A percentile compares a stretch with the other conserved stretches of the same genome.
Evolutionary conservation across 2,329 filamentous ascomycete species (phyloP).

Genomic region (Calonectria honghensis): DNA sequence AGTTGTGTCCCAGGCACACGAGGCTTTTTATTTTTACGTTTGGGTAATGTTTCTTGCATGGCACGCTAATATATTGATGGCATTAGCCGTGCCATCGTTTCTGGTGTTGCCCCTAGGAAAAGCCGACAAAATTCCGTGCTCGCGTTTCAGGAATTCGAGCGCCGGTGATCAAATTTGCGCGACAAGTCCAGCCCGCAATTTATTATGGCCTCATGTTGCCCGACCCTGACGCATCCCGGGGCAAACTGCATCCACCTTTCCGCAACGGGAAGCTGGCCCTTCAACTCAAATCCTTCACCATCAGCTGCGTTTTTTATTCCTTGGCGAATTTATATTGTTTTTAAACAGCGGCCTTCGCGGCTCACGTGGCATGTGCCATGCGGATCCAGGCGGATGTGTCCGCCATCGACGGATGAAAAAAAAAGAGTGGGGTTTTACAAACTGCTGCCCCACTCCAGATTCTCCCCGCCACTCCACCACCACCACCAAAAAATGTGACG

Average conservation of each 20-base stretch:
- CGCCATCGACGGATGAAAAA: constrained; percentile 39
- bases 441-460: constrained; percentile 46
- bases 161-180: constrained; percentile 20
- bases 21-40: constrained; percentile 3
- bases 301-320: background rate
- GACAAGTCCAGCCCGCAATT: constrained; percentile 39
- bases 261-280: constrained; percentile 34
- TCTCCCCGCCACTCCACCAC: constrained; percentile 47
- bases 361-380: constrained; percentile 45
- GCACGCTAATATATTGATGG: background rate
- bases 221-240: constrained; percentile 37
- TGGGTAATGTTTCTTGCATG: background rate
- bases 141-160: constrained; percentile 42
- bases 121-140: constrained; percentile 39
- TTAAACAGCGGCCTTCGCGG: constrained; percentile 10
- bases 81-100: background rate
- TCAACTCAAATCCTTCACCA: background rate
- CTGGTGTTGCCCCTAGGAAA: constrained; percentile 3
- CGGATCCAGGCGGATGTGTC: constrained; percentile 42
- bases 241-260: constrained; percentile 35
- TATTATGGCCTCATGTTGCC: constrained; percentile 42
- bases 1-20: constrained; percentile 1
- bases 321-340: constrained; percentile 14
- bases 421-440: constrained; percentile 44
- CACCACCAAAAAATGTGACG: constrained; percentile 48